Base-by-base conservation (phyloP, 2,329 filamentous ascomycete species). In the Coniochaeta sp. region DNA sequence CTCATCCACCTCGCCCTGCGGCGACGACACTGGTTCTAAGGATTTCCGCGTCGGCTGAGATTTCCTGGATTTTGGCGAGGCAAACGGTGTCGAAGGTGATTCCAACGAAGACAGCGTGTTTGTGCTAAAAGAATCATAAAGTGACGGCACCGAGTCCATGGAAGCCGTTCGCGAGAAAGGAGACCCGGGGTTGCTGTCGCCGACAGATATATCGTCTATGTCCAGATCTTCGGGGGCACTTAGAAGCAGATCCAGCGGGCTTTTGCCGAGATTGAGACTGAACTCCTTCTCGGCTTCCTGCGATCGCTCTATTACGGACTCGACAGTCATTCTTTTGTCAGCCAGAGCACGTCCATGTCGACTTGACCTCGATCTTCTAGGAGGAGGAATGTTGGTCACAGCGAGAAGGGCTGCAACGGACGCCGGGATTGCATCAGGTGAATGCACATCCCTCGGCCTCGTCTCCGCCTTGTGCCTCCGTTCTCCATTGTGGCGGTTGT, bases 351-450 rank as follows among this genome's bases (percentile, higher is more conserved):
- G 60, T 48, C 57, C 61, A 32, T 63, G 63, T 20, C 64, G 63
- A 40, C 61, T 48, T 47, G 51, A 69, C 31, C 68, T 66, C 47
- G 67, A 64, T 26, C 66, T 63, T 51, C 67, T 73, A 57, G 73
- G 66, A 48, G 75, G 65, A 57, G 79, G 82, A 48, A 86, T 86
- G 55, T 74, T 77, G 27, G 82, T 86, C 50, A 82, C 71, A 28
- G 82, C 82, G 30, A 86, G 69, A 26, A 86, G 68, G 12, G 80
- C 79, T 6, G 80, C 80, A 26, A 85, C 74, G 0, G 81, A 82
- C 0, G 81, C 74, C 5, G 82, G 77, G 20, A 85, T 71, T 14
- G 73, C 68, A 52, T 82, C 78, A 6, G 78, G 73, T 1, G 75
- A 75, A 61, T 77, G 75, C 2, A 70, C 64, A 51, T 77, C 71